Conservation (phyloP, 345 rosid species). For the Salix exigua region DNA sequence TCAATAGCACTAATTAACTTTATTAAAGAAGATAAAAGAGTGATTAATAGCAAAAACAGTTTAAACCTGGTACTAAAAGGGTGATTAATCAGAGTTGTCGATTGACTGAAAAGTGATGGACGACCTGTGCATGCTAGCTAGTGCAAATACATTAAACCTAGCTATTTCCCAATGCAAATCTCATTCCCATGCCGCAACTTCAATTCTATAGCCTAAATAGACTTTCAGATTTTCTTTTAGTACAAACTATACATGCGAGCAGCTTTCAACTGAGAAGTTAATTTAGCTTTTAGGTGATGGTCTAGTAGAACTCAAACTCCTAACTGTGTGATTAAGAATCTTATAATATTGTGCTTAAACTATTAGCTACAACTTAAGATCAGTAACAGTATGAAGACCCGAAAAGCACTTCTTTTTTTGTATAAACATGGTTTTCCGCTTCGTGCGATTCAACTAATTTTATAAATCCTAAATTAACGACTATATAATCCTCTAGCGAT, state of each 20-base stretch:
- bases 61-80: neutral
- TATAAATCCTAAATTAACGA: fast-evolving
- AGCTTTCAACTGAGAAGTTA: neutral
- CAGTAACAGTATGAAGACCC: no score
- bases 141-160: neutral
- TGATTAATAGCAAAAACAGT: neutral
- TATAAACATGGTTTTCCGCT: no score
- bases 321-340: neutral
- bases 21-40: neutral
- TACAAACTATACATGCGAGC: neutral
- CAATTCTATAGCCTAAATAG: no score
- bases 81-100: neutral
- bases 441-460: no score
- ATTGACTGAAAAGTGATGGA: neutral
- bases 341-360: no score
- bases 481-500: fast-evolving
- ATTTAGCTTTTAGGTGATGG: neutral
- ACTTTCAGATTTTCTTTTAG: no score
- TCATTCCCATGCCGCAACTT: neutral
- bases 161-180: neutral
- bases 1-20: neutral
- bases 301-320: neutral
- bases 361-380: no score
- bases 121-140: neutral
- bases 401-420: no score